Evolutionary conservation across 2,329 filamentous ascomycete genomes (phyloP).

Genomic region (Metarhizium brunneum): DNA sequence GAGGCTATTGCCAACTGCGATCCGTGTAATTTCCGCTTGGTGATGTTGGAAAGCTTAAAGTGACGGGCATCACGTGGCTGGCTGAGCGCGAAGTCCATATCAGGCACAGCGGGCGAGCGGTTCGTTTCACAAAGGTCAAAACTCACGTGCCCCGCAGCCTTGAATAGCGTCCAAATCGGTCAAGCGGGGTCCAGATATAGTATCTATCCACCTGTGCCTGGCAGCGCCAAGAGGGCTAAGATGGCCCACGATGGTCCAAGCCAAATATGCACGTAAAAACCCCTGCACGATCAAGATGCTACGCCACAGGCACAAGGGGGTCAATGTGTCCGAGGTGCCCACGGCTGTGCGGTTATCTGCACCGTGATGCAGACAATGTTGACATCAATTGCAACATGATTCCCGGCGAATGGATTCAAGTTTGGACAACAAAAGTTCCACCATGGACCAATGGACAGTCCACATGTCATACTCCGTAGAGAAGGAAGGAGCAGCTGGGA

Average conservation of each 20-base stretch:
- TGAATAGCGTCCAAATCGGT: not conserved
- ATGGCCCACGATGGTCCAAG: not conserved
- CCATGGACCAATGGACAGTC: too few species aligned
- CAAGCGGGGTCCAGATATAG: not conserved
- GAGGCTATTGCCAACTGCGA: not conserved
- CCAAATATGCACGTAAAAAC: too few species aligned
- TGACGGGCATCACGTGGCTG: not conserved
- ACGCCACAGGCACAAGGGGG: not conserved
- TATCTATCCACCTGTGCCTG: not conserved
- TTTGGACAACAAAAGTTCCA: too few species aligned
- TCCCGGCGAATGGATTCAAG: too few species aligned
- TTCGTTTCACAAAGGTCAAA: conserved; percentile 1
- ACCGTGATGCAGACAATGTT: too few species aligned
- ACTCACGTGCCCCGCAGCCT: not conserved
- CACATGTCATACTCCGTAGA: too few species aligned
- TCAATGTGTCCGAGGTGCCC: not conserved
- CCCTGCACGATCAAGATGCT: too few species aligned
- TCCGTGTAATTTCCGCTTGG: not conserved
- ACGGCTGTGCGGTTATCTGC: not conserved
- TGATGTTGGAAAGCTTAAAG: not conserved
- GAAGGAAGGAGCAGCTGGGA: too few species aligned
- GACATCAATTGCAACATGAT: too few species aligned
- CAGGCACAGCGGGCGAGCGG: not conserved
- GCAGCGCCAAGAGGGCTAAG: not conserved
- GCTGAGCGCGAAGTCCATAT: not conserved